phyloP scores from a whole-genome alignment of 2,329 filamentous ascomycete species.

The Lojkania enalia region DNA sequence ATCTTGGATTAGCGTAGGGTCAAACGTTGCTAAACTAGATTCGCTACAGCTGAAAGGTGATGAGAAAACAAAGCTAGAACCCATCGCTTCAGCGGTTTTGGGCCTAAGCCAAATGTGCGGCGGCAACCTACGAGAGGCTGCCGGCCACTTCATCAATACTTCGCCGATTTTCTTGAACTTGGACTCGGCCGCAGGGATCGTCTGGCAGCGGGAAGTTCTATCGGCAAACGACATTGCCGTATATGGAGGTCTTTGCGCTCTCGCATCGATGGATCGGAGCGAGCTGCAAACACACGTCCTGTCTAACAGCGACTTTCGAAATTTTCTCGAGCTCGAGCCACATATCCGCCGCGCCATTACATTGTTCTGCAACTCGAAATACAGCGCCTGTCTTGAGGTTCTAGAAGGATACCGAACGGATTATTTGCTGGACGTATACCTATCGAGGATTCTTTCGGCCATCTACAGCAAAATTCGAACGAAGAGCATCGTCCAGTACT shows the following conservation, averaged over 20 bases:
- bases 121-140: conserved; percentile 67
- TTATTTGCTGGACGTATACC: conserved; percentile 86
- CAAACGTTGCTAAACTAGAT: conserved; percentile 61
- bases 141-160: conserved; percentile 68
- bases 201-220: conserved; percentile 70
- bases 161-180: conserved; percentile 54
- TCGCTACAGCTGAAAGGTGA: conserved; percentile 59
- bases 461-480: conserved; percentile 77
- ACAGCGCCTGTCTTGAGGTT: conserved; percentile 79
- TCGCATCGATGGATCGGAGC: conserved; percentile 83
- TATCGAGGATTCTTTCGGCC: conserved; percentile 70
- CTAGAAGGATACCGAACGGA: conserved; percentile 81
- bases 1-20: conserved; percentile 73
- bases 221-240: conserved; percentile 87
- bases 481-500: conserved; percentile 93
- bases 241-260: conserved; percentile 86
- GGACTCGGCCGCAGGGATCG: conserved; percentile 52
- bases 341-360: conserved; percentile 90
- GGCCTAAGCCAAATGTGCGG: conserved; percentile 64
- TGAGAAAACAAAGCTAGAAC: conserved; percentile 59
- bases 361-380: conserved; percentile 88
- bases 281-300: conserved; percentile 77
- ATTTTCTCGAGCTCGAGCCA: conserved; percentile 88
- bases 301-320: conserved; percentile 82
- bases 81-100: conserved; percentile 67